A percentile compares a stretch with the other conserved stretches of the same genome.
These are phyloP conservation scores for Venturia nashicola DNA, from an alignment of 2,329 filamentous ascomycete genomes.

Conservation along the genomic window DNA sequence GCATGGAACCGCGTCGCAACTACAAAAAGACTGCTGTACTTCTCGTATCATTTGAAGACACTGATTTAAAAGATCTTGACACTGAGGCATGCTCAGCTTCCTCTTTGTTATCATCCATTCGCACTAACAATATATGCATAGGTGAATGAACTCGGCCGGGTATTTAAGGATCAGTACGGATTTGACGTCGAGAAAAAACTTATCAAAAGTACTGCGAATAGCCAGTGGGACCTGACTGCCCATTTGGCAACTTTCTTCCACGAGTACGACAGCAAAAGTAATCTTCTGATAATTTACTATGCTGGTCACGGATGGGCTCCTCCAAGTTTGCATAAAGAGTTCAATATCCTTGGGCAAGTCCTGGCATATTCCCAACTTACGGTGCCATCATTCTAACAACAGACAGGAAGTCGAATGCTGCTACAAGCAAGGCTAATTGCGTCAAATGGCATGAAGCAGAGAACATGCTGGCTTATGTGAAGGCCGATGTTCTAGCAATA, in stretches of 20 bases:
- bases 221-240: not conserved
- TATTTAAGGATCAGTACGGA: not conserved
- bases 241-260: not conserved
- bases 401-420: not conserved
- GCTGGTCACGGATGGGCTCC: slow-evolving; percentile 6
- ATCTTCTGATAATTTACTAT: slow-evolving; percentile 7
- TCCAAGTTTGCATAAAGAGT: not conserved
- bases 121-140: not conserved
- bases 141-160: not conserved
- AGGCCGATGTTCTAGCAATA: slow-evolving; percentile 5
- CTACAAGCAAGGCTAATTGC: not conserved
- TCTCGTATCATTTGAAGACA: not conserved
- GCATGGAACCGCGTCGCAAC: not conserved
- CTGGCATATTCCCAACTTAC: too few relatives aligned
- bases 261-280: not conserved
- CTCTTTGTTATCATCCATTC: not conserved
- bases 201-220: not conserved
- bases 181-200: not conserved
- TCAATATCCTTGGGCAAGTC: too few relatives aligned
- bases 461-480: not conserved
- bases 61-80: not conserved
- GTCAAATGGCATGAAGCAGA: slow-evolving; percentile 1
- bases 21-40: slow-evolving; percentile 3
- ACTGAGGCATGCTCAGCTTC: not conserved
- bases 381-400: not conserved